These are phyloP conservation scores for Grosmannia clavigera DNA, from an alignment of 2,329 filamentous ascomycete genomes.

Conservation along the genomic window DNA sequence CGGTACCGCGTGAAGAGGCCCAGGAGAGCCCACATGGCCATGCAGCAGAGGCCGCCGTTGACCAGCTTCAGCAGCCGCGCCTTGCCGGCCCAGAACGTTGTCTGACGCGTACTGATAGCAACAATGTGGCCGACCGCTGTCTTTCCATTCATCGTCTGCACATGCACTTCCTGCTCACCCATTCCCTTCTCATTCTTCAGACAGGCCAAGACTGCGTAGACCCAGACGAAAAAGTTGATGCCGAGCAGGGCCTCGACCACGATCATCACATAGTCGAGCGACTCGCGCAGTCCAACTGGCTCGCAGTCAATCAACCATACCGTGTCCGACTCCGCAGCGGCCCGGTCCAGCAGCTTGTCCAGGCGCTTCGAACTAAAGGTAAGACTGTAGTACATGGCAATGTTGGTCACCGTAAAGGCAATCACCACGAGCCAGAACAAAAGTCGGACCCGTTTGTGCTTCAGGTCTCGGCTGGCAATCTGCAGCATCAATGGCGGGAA, in stretches of 20 bases:
- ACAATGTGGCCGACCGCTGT: too few species aligned
- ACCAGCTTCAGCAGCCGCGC: constrained; percentile 2
- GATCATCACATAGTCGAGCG: not conserved
- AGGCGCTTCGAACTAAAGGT: not conserved
- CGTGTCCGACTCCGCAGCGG: not conserved
- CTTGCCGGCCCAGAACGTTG: not conserved
- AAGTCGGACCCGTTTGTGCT: constrained; percentile 8
- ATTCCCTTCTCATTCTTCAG: too few species aligned
- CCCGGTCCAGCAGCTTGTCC: not conserved
- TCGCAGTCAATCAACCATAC: constrained; percentile 7
- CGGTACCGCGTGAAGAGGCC: constrained; percentile 17
- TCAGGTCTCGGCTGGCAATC: not conserved
- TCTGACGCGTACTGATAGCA: not conserved
- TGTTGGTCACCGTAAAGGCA: constrained; percentile 9
- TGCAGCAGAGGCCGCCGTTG: constrained; percentile 11
- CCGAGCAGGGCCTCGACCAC: constrained; percentile 4
- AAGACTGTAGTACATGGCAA: constrained; percentile 11
- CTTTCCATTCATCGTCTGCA: too few species aligned
- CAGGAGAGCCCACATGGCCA: constrained; percentile 18
- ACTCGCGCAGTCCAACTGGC: not conserved
- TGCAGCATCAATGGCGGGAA: constrained; percentile 13
- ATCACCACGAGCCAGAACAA: constrained; percentile 14
- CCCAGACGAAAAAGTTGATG: constrained; percentile 2
- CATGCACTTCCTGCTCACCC: too few species aligned
- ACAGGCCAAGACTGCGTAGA: not conserved